Percentiles rank a stretch among this genome's conserved stretches.
phyloP scores from a whole-genome alignment of 495 filamentous ascomycete genomes.

The Aspergillus hancockii region DNA sequence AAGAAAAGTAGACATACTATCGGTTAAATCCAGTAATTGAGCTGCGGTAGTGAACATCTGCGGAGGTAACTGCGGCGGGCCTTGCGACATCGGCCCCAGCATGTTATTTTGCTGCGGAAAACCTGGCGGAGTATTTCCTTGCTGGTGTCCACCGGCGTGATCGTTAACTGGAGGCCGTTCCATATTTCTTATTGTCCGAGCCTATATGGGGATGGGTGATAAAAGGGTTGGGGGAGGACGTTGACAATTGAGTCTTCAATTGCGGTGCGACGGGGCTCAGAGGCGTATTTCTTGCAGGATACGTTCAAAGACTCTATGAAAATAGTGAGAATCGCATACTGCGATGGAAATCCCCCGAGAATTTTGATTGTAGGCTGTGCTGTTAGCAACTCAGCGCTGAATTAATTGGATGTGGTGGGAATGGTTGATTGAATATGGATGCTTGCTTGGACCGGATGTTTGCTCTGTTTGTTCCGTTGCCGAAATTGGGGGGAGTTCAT shows the following conservation, averaged over 20 bases:
- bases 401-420: neutral
- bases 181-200: constrained; percentile 25
- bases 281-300: neutral
- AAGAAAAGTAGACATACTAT: constrained; percentile 61
- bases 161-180: constrained; percentile 46
- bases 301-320: neutral
- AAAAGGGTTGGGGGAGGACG: constrained; percentile 13
- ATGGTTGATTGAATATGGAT: neutral
- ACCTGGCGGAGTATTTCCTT: constrained; percentile 32
- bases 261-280: neutral
- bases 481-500: neutral
- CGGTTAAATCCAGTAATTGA: constrained; percentile 90
- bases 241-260: constrained; percentile 13
- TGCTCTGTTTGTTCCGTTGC: constrained; percentile 26
- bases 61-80: constrained; percentile 53
- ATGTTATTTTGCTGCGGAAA: constrained; percentile 27
- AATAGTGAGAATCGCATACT: constrained; percentile 7
- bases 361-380: neutral
- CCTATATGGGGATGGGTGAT: neutral
- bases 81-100: constrained; percentile 30
- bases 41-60: constrained; percentile 99
- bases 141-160: constrained; percentile 30
- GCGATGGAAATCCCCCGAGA: neutral
- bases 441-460: constrained; percentile 15
- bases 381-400: neutral